phyloP scores from a whole-genome alignment of 176 grass and related monocot genomes.

The Stipa capillata region DNA sequence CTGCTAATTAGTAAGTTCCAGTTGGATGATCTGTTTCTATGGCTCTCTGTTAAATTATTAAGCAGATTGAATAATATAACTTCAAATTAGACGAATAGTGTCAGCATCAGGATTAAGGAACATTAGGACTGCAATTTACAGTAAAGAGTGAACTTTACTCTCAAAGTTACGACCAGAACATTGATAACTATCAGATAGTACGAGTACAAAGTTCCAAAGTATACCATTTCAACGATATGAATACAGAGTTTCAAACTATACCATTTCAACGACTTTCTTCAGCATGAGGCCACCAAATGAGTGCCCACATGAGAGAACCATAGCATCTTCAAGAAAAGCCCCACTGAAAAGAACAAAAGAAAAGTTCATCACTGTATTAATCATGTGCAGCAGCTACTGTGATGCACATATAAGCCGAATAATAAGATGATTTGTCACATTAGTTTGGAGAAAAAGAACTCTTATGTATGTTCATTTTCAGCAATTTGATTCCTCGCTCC shows the following conservation, averaged over 20 bases:
- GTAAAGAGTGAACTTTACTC: not conserved
- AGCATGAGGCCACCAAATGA: conserved; percentile 75
- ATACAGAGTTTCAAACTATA: conserved; percentile 18
- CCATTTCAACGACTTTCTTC: conserved; percentile 73
- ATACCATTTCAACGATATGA: conserved; percentile 53
- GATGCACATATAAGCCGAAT: not conserved
- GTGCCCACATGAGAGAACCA: conserved; percentile 77
- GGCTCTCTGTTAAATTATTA: not conserved
- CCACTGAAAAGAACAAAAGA: conserved; percentile 32
- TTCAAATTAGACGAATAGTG: not conserved
- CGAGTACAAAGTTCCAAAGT: not conserved
- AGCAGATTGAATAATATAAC: not conserved
- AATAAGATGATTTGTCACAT: not conserved
- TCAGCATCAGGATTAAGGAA: not conserved
- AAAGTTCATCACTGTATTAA: not conserved
- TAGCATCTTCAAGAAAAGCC: conserved; percentile 79
- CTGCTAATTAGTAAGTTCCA: not conserved
- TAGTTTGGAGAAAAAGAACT: not conserved
- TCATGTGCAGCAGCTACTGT: not conserved
- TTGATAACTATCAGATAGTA: not conserved
- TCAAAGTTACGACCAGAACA: not conserved
- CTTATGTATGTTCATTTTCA: not conserved
- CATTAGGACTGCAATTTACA: not conserved
- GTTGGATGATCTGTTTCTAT: not conserved
- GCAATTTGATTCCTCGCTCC: not conserved